phyloP scores from a whole-genome alignment of 176 grass and related monocot species.

The Eremochloa ophiuroides region DNA sequence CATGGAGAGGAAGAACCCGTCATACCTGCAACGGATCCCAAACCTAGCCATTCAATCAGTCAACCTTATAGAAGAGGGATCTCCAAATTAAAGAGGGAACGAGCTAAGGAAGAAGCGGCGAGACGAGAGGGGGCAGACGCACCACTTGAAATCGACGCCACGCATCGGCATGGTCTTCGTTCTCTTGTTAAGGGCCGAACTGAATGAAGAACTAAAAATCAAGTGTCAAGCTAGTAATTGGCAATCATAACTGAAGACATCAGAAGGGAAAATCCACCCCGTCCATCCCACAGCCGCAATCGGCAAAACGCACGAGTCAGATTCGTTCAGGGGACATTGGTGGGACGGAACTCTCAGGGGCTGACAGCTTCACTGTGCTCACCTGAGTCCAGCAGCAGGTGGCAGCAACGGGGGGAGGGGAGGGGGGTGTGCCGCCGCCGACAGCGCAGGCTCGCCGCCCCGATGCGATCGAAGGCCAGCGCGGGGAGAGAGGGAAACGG shows the following conservation, averaged over 20 bases:
- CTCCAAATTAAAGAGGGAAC: neutral
- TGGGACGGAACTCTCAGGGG: neutral
- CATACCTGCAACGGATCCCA: conserved; percentile 53
- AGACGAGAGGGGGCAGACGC: neutral
- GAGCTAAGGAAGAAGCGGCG: neutral
- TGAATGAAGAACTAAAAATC: neutral
- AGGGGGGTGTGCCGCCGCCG: neutral
- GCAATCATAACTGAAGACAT: neutral
- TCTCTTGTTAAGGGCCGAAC: neutral
- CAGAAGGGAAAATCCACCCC: neutral
- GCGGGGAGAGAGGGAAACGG: neutral
- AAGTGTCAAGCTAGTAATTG: neutral
- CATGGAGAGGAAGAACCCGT: conserved; percentile 98
- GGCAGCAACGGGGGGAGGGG: neutral
- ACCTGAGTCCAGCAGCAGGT: neutral
- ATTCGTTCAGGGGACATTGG: neutral
- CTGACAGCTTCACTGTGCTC: neutral
- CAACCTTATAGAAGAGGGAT: neutral
- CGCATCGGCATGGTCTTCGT: conserved; percentile 37
- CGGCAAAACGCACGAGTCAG: neutral
- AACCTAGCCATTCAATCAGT: neutral
- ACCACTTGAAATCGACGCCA: conserved; percentile 62
- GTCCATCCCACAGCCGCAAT: neutral
- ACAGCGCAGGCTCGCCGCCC: neutral
- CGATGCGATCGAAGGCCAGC: neutral